Conservation (phyloP, 2,329 filamentous ascomycete species). For the Colletotrichum ledebouriae region DNA sequence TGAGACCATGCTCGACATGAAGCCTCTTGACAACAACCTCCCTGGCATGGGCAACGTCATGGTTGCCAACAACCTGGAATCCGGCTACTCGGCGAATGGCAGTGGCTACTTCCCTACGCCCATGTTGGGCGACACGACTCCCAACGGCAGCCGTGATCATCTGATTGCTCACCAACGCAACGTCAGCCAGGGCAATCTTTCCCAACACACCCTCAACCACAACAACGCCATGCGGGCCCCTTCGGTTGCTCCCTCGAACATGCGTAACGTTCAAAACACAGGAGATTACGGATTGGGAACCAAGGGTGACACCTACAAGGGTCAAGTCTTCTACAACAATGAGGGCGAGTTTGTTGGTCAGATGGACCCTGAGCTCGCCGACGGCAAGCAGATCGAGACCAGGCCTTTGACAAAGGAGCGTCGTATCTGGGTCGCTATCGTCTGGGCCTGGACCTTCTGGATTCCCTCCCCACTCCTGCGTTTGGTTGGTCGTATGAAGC, state of each 20-base stretch:
- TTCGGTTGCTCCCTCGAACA: conserved; percentile 71
- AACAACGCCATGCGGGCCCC: conserved; percentile 60
- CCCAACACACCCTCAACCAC: conserved; percentile 65
- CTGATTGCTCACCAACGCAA: conserved; percentile 72
- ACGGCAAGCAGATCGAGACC: conserved; percentile 82
- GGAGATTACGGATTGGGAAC: conserved; percentile 91
- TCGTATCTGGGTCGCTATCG: conserved; percentile 82
- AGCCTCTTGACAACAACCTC: conserved; percentile 68
- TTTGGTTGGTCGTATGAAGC: conserved; percentile 93
- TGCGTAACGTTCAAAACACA: conserved; percentile 63
- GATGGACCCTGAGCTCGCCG: conserved; percentile 82
- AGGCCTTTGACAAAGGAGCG: conserved; percentile 73
- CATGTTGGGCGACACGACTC: conserved; percentile 67
- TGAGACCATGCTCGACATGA: conserved; percentile 93
- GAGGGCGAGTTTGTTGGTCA: conserved; percentile 77
- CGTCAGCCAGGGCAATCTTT: conserved; percentile 67
- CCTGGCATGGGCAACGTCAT: conserved; percentile 50
- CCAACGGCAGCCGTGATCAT: conserved; percentile 80
- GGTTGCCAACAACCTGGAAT: conserved; percentile 73
- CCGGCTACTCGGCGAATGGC: conserved; percentile 76
- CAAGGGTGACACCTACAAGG: conserved; percentile 85
- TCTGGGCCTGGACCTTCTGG: conserved; percentile 93
- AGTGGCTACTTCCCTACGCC: conserved; percentile 79
- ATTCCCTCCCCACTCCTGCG: conserved; percentile 88
- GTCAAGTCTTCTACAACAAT: conserved; percentile 79